Percentiles rank a stretch among this genome's conserved stretches.
Conservation (phyloP, 208 protist species). For the Porcisia deanei region DNA sequence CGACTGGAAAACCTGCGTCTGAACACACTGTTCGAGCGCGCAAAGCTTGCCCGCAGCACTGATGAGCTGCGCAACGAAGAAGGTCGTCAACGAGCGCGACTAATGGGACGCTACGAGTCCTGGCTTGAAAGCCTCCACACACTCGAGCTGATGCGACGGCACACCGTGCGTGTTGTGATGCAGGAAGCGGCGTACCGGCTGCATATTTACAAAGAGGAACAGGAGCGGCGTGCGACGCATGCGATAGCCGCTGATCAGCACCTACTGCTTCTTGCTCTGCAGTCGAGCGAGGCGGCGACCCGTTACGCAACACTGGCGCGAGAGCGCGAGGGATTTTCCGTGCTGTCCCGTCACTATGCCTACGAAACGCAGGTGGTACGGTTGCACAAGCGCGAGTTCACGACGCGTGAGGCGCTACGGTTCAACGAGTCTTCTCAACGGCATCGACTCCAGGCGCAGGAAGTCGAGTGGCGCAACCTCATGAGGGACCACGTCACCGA, state of each 20-base stretch:
- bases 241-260: conserved; percentile 26
- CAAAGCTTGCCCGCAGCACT: conserved; percentile 54
- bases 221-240: conserved; percentile 18
- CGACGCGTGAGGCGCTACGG: conserved; percentile 29
- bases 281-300: conserved; percentile 48
- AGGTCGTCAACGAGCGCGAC: conserved; percentile 40
- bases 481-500: conserved; percentile 30
- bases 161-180: conserved; percentile 29
- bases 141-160: conserved; percentile 23
- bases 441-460: conserved; percentile 22
- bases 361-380: conserved; percentile 1
- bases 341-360: conserved; percentile 4
- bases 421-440: conserved; percentile 40
- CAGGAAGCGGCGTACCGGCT: conserved; percentile 35
- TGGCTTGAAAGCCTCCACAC: conserved; percentile 31
- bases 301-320: conserved; percentile 31
- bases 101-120: conserved; percentile 38
- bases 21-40: conserved; percentile 78
- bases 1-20: conserved; percentile 62
- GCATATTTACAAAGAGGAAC: conserved; percentile 29
- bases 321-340: conserved; percentile 24
- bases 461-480: conserved; percentile 21
- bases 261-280: conserved; percentile 34
- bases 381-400: conserved; percentile 31
- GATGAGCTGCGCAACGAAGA: conserved; percentile 60